Base-by-base conservation (phyloP, 1,139 yeast species). In the Lodderomyces margitis region DNA sequence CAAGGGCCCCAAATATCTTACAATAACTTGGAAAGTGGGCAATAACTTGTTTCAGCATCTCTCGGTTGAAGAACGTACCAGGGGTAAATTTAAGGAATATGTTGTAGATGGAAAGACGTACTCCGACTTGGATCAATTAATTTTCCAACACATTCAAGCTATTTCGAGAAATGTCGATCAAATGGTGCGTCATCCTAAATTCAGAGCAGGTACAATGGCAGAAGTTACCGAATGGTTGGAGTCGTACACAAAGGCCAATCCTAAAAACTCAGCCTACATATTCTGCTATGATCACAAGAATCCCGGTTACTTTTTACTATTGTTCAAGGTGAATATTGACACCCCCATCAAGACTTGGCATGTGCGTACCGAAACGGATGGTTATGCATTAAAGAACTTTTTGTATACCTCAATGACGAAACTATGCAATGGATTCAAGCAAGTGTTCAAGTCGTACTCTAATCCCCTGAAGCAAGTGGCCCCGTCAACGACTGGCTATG, bases 1-100 rank as follows among this genome's bases (percentile, higher is more conserved):
- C 6, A 81, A 83, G 48, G 98, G 98, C 27, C 75, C 80, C 34
- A 86, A 87, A 50, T 96, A 81, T 61, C 75, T 92, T 53, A 91
- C 96, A 2, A 85, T 91, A 32, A 92, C 99, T 0, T 92, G 98
- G 98, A 92, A 92, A 60, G 91, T 94, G 31, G 92, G 88, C 46
- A 92, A 87, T 56, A 86, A 83, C 58, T 69, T 92, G 50, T 94
- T 85, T 66, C 98, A 94, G 61, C 98, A 92, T 61, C 71, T 94
- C 48, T 91, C 89, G 53, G 86, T 92, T 38, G 75, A 83, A 49
- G 98, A 92, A 62, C 73, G 77, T 41, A 81, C 52, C 9, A 48
- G 55, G 37, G 80, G 76, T 50, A 63, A 83, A 17, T 85, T 87
- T 40, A 79, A 79, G 50, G 76, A 75, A 34, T 74, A 86, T 47